Evolutionary conservation across 202 grass and related monocot genomes (phyloP).

Genomic region (Digitaria exilis): DNA sequence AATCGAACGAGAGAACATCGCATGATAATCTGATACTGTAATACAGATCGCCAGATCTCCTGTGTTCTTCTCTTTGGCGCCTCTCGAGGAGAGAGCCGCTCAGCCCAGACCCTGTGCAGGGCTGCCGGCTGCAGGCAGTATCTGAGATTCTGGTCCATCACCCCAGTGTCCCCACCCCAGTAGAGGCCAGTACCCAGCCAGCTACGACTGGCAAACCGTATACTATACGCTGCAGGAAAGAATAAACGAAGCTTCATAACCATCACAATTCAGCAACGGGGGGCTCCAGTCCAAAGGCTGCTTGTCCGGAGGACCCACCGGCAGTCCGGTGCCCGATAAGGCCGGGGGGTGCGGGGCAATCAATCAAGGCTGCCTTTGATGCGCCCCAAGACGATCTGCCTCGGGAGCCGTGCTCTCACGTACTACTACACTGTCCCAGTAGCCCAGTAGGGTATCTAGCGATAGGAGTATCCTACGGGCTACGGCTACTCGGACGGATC

Average conservation of each 20-base stretch:
- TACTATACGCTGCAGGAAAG: slow-evolving; percentile 20
- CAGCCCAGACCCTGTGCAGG: background rate
- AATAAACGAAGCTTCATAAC: slow-evolving; percentile 65
- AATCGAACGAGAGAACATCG: slow-evolving; percentile 14
- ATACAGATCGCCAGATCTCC: too few relatives aligned
- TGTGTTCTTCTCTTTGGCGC: slow-evolving; percentile 19
- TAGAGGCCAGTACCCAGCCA: background rate
- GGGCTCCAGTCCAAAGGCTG: slow-evolving; percentile 49
- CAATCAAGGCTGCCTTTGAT: slow-evolving; percentile 48
- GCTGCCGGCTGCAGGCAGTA: background rate
- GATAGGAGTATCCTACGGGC: background rate
- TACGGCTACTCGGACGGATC: background rate
- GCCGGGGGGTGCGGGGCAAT: background rate
- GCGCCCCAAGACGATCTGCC: slow-evolving; percentile 70
- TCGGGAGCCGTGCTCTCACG: slow-evolving; percentile 39
- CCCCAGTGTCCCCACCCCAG: background rate
- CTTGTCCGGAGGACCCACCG: slow-evolving; percentile 44
- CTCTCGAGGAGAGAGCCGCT: background rate
- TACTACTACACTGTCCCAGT: background rate
- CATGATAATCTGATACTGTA: too few relatives aligned
- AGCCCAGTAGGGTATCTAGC: too few relatives aligned
- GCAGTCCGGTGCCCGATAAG: slow-evolving; percentile 53
- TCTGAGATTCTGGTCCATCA: background rate
- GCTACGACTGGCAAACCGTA: slow-evolving; percentile 13
- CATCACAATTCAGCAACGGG: slow-evolving; percentile 13